Percentiles rank a stretch among this genome's conserved stretches.
phyloP scores from a whole-genome alignment of 2,329 filamentous ascomycete species.

The Xylaria sp. region DNA sequence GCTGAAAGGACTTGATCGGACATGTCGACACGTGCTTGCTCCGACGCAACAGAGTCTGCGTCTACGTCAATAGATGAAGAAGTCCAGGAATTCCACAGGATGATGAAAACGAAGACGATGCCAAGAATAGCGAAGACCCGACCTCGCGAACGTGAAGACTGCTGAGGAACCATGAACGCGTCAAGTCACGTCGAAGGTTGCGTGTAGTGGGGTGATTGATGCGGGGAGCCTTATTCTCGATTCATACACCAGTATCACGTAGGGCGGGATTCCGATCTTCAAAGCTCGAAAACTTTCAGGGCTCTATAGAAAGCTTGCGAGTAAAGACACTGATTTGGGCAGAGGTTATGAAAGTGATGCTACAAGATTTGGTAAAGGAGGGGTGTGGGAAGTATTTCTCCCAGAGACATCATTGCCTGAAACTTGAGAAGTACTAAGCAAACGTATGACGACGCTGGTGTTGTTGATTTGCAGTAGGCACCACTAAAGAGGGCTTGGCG shows the following conservation, averaged over 20 bases:
- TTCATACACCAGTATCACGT: slow-evolving; percentile 1
- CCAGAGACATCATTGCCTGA: slow-evolving; percentile 7
- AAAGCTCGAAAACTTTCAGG: background rate
- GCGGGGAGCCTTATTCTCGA: slow-evolving; percentile 19
- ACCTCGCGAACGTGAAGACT: slow-evolving; percentile 29
- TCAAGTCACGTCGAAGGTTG: background rate
- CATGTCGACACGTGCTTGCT: slow-evolving; percentile 38
- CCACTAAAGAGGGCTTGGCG: slow-evolving; percentile 34
- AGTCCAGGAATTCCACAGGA: slow-evolving; percentile 37
- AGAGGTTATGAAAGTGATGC: background rate
- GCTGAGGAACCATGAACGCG: slow-evolving; percentile 36
- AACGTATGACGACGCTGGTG: slow-evolving; percentile 25
- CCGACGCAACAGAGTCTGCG: slow-evolving; percentile 3
- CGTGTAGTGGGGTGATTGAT: slow-evolving; percentile 14
- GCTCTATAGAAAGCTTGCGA: background rate
- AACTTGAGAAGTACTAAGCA: background rate
- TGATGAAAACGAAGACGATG: slow-evolving; percentile 22
- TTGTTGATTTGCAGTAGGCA: slow-evolving; percentile 24
- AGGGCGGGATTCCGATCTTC: background rate
- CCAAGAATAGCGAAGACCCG: slow-evolving; percentile 37
- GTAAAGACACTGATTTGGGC: background rate
- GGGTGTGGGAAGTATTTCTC: slow-evolving; percentile 7
- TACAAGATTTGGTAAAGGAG: background rate
- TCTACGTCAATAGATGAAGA: slow-evolving; percentile 12
- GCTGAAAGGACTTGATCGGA: slow-evolving; percentile 40